A percentile compares a stretch with the other conserved stretches of the same genome.
These are phyloP conservation scores for Tranzscheliella williamsii DNA, from an alignment of 1,284 basidiomycete species.

Conservation along the genomic window DNA sequence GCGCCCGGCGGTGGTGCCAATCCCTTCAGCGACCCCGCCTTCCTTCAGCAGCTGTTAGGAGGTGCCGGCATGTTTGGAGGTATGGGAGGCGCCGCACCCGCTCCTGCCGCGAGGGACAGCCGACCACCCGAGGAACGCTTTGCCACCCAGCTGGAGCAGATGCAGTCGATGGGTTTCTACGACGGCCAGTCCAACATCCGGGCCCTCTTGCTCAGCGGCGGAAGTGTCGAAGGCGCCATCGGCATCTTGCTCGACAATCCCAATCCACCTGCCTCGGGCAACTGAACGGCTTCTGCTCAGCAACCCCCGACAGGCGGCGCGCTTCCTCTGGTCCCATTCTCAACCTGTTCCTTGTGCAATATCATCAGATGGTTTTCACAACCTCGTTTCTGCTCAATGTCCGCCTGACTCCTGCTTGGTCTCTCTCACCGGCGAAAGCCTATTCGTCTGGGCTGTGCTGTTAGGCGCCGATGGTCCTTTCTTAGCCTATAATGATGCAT, in stretches of 20 bases:
- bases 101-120: conserved; percentile 25
- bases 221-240: conserved; percentile 53
- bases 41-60: conserved; percentile 38
- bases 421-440: too few relatives aligned
- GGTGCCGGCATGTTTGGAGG: conserved; percentile 29
- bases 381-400: too few relatives aligned
- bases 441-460: too few relatives aligned
- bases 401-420: too few relatives aligned
- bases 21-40: conserved; percentile 22
- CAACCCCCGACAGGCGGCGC: too few relatives aligned
- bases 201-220: conserved; percentile 52
- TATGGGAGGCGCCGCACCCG: conserved; percentile 1
- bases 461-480: too few relatives aligned
- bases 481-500: too few relatives aligned
- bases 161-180: conserved; percentile 57
- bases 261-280: too few relatives aligned
- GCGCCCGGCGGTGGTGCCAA: conserved; percentile 4
- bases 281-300: too few relatives aligned
- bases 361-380: too few relatives aligned
- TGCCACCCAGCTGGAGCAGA: conserved; percentile 54
- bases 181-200: conserved; percentile 53
- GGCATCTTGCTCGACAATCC: conserved; percentile 47
- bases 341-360: too few relatives aligned
- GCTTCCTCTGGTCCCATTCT: too few relatives aligned
- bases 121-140: conserved; percentile 56